phyloP scores from a whole-genome alignment of 1,139 yeast species.

The Zygosaccharomyces sapae region DNA sequence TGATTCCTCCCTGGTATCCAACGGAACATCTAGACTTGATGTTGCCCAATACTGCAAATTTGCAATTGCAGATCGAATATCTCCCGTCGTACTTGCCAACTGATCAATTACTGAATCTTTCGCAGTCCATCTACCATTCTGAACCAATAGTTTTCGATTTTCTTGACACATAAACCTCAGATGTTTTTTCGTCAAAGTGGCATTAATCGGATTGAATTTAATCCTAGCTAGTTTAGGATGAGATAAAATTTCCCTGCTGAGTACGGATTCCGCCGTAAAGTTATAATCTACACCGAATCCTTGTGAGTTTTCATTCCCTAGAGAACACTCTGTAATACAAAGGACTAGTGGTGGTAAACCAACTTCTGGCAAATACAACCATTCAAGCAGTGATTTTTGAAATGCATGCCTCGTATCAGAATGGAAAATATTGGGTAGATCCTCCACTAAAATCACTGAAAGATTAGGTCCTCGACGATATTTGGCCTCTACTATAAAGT shows the following conservation, averaged over 20 bases:
- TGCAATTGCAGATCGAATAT: slow-evolving; percentile 66
- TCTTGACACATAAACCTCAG: slow-evolving; percentile 48
- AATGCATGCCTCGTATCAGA: slow-evolving; percentile 53
- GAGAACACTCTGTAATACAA: slow-evolving; percentile 75
- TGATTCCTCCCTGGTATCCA: slow-evolving; percentile 43
- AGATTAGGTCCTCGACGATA: slow-evolving; percentile 46
- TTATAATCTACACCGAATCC: slow-evolving; percentile 50
- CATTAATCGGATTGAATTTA: slow-evolving; percentile 71
- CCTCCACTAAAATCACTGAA: slow-evolving; percentile 66
- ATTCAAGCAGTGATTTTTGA: slow-evolving; percentile 50
- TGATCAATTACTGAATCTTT: slow-evolving; percentile 40
- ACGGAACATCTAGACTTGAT: slow-evolving; percentile 15
- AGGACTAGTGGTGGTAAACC: slow-evolving; percentile 68
- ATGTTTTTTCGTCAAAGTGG: slow-evolving; percentile 53
- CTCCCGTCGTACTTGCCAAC: slow-evolving; percentile 53
- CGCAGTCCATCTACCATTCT: slow-evolving; percentile 38
- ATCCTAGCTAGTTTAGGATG: slow-evolving; percentile 46
- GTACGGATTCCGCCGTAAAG: slow-evolving; percentile 59
- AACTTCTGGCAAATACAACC: slow-evolving; percentile 46
- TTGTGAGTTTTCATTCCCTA: slow-evolving; percentile 38
- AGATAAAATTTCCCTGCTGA: slow-evolving; percentile 48
- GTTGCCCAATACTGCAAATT: slow-evolving; percentile 65
- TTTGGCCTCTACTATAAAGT: slow-evolving; percentile 57
- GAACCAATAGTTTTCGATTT: slow-evolving; percentile 27
- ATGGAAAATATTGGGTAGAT: slow-evolving; percentile 77